Evolutionary conservation across 176 grass and related monocot genomes (phyloP).

Genomic region (Oryza longistaminata): DNA sequence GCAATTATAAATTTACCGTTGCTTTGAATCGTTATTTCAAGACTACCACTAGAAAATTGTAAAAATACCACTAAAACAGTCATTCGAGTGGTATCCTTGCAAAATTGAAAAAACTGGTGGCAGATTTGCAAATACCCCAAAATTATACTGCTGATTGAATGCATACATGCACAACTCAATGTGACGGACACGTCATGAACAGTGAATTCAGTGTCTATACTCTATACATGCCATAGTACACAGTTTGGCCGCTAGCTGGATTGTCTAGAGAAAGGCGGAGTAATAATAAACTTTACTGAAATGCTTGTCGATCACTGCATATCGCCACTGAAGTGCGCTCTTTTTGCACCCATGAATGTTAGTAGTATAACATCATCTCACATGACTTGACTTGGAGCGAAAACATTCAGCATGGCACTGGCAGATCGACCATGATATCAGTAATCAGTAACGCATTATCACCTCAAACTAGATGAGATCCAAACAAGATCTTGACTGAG

Average conservation of each 20-base stretch:
- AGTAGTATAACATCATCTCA: neutral
- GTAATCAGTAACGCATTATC: neutral
- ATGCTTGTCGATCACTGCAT: too few species aligned
- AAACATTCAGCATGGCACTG: neutral
- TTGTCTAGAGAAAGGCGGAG: too few species aligned
- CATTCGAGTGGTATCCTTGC: too few species aligned
- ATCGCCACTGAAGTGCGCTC: neutral
- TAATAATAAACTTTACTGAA: too few species aligned
- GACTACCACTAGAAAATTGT: too few species aligned
- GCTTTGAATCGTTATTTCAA: too few species aligned
- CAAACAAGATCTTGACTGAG: constrained; percentile 3
- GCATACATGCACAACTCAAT: neutral
- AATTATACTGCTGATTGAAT: neutral
- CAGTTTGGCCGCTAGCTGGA: too few species aligned
- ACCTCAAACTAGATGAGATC: neutral
- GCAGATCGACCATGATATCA: neutral
- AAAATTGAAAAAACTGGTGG: too few species aligned
- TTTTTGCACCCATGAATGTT: neutral
- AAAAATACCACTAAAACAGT: too few species aligned
- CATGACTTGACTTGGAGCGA: constrained; percentile 8
- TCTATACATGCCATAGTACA: neutral
- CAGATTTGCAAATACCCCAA: too few species aligned
- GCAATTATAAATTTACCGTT: too few species aligned
- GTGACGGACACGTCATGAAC: too few species aligned
- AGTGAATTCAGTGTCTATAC: neutral